Evolutionary conservation across 2,329 filamentous ascomycete species (phyloP).

Genomic region (Cladosporium sp.): DNA sequence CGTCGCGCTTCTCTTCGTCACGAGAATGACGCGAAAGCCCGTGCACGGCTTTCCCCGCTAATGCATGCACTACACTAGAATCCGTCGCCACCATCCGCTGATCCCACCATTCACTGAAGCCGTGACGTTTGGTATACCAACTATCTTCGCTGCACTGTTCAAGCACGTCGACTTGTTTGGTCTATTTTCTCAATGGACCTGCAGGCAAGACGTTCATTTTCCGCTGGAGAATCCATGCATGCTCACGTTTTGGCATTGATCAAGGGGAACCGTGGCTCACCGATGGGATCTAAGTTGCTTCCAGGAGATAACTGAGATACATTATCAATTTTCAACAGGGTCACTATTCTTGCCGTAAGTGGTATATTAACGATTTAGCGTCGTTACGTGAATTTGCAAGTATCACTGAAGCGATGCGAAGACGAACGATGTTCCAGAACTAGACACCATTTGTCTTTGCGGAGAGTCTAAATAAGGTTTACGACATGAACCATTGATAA

Average conservation of each 20-base stretch:
- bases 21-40: conserved; percentile 11
- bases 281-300: neutral
- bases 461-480: neutral
- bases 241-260: neutral
- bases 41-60: neutral
- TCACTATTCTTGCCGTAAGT: neutral
- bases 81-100: neutral
- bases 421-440: neutral
- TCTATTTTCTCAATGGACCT: too few species aligned
- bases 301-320: neutral
- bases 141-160: neutral
- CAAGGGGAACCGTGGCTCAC: neutral
- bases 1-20: conserved; percentile 1
- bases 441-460: neutral
- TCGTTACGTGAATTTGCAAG: neutral
- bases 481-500: neutral
- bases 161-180: too few species aligned
- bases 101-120: neutral
- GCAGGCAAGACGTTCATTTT: too few species aligned
- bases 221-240: neutral
- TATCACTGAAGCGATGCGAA: neutral
- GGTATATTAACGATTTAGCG: neutral
- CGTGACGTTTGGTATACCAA: neutral
- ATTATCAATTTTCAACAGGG: neutral
- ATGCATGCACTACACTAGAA: conserved; percentile 7